Base-by-base conservation (phyloP, 306 rosid species). In the Rosa rugosa region DNA sequence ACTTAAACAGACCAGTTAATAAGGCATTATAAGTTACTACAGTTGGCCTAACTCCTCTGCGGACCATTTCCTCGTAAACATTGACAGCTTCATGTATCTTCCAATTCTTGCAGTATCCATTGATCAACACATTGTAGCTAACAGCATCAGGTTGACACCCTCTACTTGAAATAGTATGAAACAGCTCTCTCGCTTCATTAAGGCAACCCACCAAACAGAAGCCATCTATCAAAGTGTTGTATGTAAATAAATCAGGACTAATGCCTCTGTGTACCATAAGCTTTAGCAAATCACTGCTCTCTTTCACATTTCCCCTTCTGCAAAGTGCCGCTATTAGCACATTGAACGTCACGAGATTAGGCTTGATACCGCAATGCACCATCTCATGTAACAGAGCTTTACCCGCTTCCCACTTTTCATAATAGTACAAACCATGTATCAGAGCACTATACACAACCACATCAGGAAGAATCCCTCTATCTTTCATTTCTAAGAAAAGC, bases 331-430 rank as follows among this genome's bases (percentile, higher is more conserved):
- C 79, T 47, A 89, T 76, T 40, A 78, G 71, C 74, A 81, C 82
- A 71, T 74, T 89, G 42, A 80, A 86, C 3, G 85, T 86, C 66
- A 86, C 79, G 53, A 74, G 50, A 72, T 84, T 78, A 50, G 90
- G 90, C 60, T 8, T 80, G 69, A 89, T 75, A n/a, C 90, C 92
- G 31, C 63, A 86, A 74, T 85, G 83, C 13, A 83, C 80, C 90
- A 89, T 86, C 80, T 89, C 86, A 77, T 50, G 46, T 2, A 83
- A 81, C 84, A 82, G n/a, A 62, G 47, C 47, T 73, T 78, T 82
- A 4, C 86, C 88, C 73, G 71, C 85, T 77, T 81, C 78, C 85
- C 78, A 84, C 36, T 83, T 84, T 64, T 83, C 89, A 8, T 67
- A 75, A 41, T 8, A 65, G 51, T 83, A 83, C 56, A 87, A 83